Base-by-base conservation (phyloP, 345 rosid genomes). In the Combretum micranthum region DNA sequence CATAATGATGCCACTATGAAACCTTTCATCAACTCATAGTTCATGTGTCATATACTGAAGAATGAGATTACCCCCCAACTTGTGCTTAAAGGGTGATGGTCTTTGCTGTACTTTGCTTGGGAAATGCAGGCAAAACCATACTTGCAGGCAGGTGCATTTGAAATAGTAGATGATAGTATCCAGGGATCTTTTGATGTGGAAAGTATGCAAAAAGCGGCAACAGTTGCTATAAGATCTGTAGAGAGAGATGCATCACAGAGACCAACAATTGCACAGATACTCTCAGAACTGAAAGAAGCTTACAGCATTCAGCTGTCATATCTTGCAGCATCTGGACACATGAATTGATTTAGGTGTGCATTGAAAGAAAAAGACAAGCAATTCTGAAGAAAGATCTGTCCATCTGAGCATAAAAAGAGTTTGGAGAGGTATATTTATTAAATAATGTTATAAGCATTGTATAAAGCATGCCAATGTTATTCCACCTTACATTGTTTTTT, bases 61-160 rank as follows among this genome's bases (percentile, higher is more conserved):
- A 50, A 18, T 13, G 4, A 12, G 53, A 20, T 20, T 32, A 32
- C 39, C 4, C 8, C 8, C 39, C 8, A 32, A 6, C 3, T 20
- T n/a, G 19, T 49, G 20, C 52, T 15, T 20, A 22, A 50, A 17
- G 16, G 20, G 21, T 14, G 15, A 15, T 12, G 13, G 7, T 50
- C 16, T 50, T 50, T 50, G 1, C 20, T 16, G 15, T 45, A 15
- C 22, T 60, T 19, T 13, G 54, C 17, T n/a, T 12, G 26, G 39
- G 9, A 50, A 60, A 47, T 67, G 73, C 88, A 90, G 93, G 98
- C 98, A 23, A 88, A 81, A 64, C 96, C 92, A 23, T 82, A 86
- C 72, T 76, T 91, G 75, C 98, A 85, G 75, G 96, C 95, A 45
- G 92, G 88, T 52, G 81, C 90, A 52, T 84, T 80, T 43, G 90